Conservation (phyloP, 768 basidiomycete genomes). For the Rhodocollybia butyracea region DNA sequence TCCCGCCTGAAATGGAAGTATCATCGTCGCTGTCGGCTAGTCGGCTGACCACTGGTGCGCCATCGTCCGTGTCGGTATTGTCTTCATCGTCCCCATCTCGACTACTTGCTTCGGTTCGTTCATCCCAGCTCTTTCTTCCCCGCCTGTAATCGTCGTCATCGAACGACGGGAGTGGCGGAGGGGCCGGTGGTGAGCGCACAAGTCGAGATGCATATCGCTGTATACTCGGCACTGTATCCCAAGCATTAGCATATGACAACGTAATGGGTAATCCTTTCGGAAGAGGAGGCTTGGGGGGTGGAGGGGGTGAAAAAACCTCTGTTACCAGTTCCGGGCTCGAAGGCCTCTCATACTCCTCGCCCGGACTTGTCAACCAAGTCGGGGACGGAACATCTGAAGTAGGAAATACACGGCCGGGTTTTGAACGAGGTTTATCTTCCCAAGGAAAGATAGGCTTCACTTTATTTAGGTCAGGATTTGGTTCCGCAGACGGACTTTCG, state of each 20-base stretch:
- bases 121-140: slow-evolving; percentile 42
- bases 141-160: slow-evolving; percentile 36
- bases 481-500: slow-evolving; percentile 35
- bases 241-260: slow-evolving; percentile 73
- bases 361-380: slow-evolving; percentile 35
- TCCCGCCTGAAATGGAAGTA: slow-evolving; percentile 11
- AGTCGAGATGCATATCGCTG: slow-evolving; percentile 68
- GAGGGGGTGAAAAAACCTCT: slow-evolving; percentile 25
- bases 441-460: slow-evolving; percentile 90
- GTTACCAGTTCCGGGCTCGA: slow-evolving; percentile 14
- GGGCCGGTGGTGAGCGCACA: slow-evolving; percentile 44
- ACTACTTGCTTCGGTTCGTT: slow-evolving; percentile 63
- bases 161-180: slow-evolving; percentile 43
- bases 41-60: slow-evolving; percentile 21
- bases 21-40: slow-evolving; percentile 37
- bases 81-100: slow-evolving; percentile 83
- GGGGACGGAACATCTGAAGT: slow-evolving; percentile 54
- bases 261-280: slow-evolving; percentile 51
- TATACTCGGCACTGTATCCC: slow-evolving; percentile 82
- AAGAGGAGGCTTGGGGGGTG: slow-evolving; percentile 29
- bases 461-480: slow-evolving; percentile 67
- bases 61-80: slow-evolving; percentile 60
- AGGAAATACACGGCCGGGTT: slow-evolving; percentile 75
- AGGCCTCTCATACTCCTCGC: slow-evolving; percentile 32
- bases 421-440: slow-evolving; percentile 72